Percentiles rank a stretch among this genome's conserved stretches.
Conservation (phyloP, 2,329 filamentous ascomycete genomes). For the Cladobotryum protrusum region DNA sequence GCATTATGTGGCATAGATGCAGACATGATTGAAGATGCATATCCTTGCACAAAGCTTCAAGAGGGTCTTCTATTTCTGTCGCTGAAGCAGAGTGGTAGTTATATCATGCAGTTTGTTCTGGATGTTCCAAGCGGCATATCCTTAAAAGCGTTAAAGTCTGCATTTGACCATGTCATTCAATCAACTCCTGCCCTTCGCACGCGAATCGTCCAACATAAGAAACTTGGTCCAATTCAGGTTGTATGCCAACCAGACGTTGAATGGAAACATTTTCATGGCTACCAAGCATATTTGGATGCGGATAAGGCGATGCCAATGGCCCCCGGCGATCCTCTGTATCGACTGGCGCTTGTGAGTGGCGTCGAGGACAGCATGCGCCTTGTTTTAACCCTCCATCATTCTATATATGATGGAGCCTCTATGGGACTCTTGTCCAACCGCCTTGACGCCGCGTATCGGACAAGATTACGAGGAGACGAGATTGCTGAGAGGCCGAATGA, state of each 20-base stretch:
- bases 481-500: too few species aligned
- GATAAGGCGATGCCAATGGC: slow-evolving; percentile 31
- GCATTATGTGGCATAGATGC: not conserved
- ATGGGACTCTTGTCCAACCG: slow-evolving; percentile 39
- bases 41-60: slow-evolving; percentile 30
- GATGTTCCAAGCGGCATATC: slow-evolving; percentile 6
- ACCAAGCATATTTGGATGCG: slow-evolving; percentile 30
- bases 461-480: not conserved
- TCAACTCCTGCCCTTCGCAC: slow-evolving; percentile 33
- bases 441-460: not conserved
- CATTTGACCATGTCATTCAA: slow-evolving; percentile 9
- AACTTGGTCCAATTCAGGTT: slow-evolving; percentile 36
- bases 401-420: slow-evolving; percentile 40
- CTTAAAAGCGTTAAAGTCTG: not conserved
- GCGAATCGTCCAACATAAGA: slow-evolving; percentile 37
- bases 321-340: slow-evolving; percentile 34
- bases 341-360: slow-evolving; percentile 33
- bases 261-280: slow-evolving; percentile 18
- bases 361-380: slow-evolving; percentile 32
- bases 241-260: slow-evolving; percentile 32
- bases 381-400: slow-evolving; percentile 39
- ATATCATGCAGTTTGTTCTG: slow-evolving; percentile 12
- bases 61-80: slow-evolving; percentile 29
- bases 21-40: slow-evolving; percentile 23
- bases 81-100: slow-evolving; percentile 13